These are phyloP conservation scores for Talaromyces funiculosus DNA, from an alignment of 2,329 filamentous ascomycete genomes.

Conservation along the genomic window DNA sequence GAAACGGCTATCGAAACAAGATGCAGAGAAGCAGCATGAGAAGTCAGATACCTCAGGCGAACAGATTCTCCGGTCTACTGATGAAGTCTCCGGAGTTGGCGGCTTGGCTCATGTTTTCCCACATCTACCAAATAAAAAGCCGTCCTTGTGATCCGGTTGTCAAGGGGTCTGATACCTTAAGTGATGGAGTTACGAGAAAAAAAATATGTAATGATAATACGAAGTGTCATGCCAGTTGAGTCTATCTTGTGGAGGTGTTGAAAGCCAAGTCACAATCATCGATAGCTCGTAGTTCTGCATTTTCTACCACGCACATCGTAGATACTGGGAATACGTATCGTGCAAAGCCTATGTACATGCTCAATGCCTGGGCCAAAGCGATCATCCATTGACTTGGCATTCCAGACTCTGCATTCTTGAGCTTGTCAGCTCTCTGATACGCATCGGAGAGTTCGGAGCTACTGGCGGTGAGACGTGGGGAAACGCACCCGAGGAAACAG, in stretches of 20 bases:
- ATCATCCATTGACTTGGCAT: not conserved
- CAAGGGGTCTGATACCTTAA: not conserved
- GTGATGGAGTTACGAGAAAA: not conserved
- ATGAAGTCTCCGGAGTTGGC: constrained; percentile 9
- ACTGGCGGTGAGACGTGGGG: constrained; percentile 7
- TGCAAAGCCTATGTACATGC: not conserved
- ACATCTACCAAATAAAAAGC: constrained; percentile 22
- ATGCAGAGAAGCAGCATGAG: not conserved
- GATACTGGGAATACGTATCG: too few species aligned
- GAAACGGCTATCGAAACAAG: not conserved
- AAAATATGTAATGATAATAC: constrained; percentile 1
- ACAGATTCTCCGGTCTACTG: constrained; percentile 5
- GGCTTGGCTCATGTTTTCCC: constrained; percentile 34
- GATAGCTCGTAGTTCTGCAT: not conserved
- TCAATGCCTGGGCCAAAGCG: not conserved
- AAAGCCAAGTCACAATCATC: not conserved
- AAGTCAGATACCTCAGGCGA: not conserved
- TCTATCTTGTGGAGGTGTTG: not conserved
- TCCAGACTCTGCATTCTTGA: not conserved
- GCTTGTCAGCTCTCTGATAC: not conserved
- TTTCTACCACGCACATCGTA: not conserved
- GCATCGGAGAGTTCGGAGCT: not conserved
- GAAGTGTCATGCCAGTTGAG: not conserved
- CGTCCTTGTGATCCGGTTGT: not conserved
- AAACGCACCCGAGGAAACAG: not conserved